A percentile compares a stretch with the other conserved stretches of the same genome.
Conservation (phyloP, 139 green algal species). For the Tetraselmis chui region DNA sequence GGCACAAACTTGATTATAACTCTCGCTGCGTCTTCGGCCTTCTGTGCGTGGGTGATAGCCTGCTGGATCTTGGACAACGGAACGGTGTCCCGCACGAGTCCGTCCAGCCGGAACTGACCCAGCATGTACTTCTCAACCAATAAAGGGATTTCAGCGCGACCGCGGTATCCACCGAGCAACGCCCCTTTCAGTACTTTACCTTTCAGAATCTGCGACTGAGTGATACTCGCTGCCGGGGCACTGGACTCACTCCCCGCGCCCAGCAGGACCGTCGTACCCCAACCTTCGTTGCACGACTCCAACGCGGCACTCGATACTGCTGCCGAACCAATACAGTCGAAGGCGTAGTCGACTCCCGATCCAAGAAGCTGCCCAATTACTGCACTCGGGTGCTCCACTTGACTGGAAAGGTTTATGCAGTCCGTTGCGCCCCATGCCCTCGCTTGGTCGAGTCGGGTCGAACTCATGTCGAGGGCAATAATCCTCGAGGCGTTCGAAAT, state of each 20-base stretch:
- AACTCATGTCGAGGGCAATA: constrained; percentile 43
- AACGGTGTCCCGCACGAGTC: background rate
- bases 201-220: background rate
- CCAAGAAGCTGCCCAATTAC: constrained; percentile 24
- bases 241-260: background rate
- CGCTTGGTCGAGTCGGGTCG: constrained; percentile 32
- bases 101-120: constrained; percentile 28
- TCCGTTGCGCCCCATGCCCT: constrained; percentile 37
- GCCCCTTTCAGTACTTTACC: constrained; percentile 21
- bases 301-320: constrained; percentile 42
- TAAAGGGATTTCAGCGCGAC: constrained; percentile 24
- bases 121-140: constrained; percentile 27
- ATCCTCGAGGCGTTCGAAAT: constrained; percentile 40
- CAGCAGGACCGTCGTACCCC: constrained; percentile 37
- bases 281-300: constrained; percentile 41
- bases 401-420: constrained; percentile 45
- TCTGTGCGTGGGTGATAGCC: background rate
- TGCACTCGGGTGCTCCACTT: constrained; percentile 15
- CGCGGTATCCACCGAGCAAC: constrained; percentile 37
- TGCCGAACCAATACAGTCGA: constrained; percentile 29
- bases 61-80: background rate
- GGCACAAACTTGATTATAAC: too few species aligned
- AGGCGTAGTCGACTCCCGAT: background rate
- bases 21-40: background rate
- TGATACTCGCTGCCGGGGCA: background rate